Evolutionary conservation across 2,329 filamentous ascomycete species (phyloP).

Genomic region (Calonectria honghensis): DNA sequence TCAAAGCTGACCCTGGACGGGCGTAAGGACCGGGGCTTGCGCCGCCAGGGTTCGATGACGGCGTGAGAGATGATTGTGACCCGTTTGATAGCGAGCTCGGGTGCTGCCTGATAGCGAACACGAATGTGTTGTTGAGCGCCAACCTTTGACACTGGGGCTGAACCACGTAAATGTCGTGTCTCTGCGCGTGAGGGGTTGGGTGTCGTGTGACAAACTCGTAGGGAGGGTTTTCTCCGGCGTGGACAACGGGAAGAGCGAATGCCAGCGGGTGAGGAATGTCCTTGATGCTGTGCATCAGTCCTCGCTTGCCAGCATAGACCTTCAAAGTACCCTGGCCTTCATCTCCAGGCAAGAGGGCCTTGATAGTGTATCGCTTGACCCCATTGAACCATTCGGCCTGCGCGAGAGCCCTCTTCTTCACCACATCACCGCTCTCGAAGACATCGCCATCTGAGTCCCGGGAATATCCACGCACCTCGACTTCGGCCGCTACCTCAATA

Average conservation of each 20-base stretch:
- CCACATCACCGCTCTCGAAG: slow-evolving; percentile 92
- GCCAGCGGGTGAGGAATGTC: slow-evolving; percentile 96
- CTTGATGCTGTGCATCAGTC: slow-evolving; percentile 97
- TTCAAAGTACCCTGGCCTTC: slow-evolving; percentile 92
- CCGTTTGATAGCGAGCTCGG: slow-evolving; percentile 73
- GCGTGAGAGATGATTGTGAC: slow-evolving; percentile 62
- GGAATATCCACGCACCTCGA: slow-evolving; percentile 88
- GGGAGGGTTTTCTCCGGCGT: slow-evolving; percentile 92
- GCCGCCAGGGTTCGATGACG: slow-evolving; percentile 68
- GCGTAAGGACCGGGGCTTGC: slow-evolving; percentile 77
- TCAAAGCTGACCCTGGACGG: slow-evolving; percentile 78
- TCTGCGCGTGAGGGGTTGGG: slow-evolving; percentile 97
- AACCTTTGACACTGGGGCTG: slow-evolving; percentile 94
- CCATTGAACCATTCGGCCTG: slow-evolving; percentile 95
- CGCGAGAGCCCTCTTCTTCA: slow-evolving; percentile 89
- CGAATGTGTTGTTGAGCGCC: slow-evolving; percentile 97
- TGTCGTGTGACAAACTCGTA: slow-evolving; percentile 96
- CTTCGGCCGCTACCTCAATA: slow-evolving; percentile 93
- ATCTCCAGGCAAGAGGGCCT: slow-evolving; percentile 92
- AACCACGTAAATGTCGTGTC: slow-evolving; percentile 96
- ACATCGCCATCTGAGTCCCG: slow-evolving; percentile 91
- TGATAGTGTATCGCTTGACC: slow-evolving; percentile 93
- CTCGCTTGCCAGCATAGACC: slow-evolving; percentile 94
- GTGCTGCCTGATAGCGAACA: slow-evolving; percentile 96
- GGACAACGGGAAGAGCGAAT: slow-evolving; percentile 90